Evolutionary conservation across 192 early-diverging fungal species (phyloP).

Genomic region (Diversispora epigaea): DNA sequence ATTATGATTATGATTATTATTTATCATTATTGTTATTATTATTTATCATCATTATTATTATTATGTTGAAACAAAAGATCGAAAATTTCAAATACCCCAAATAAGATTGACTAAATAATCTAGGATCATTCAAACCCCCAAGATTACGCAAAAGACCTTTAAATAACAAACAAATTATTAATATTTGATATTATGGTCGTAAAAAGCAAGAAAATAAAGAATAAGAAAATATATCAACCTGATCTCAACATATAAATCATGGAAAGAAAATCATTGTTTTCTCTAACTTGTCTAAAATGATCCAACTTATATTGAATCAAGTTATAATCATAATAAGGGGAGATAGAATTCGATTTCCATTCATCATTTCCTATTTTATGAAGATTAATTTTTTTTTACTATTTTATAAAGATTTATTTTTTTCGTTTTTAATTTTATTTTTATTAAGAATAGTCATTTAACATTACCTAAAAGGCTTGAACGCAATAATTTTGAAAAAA

Average conservation of each 20-base stretch:
- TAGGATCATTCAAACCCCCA: conserved; percentile 66
- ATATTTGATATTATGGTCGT: not conserved
- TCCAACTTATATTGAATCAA: conserved; percentile 57
- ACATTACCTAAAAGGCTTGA: conserved; percentile 22
- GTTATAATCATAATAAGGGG: conserved; percentile 62
- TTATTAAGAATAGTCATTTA: conserved; percentile 1
- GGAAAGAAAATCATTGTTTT: conserved; percentile 50
- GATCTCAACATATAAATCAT: conserved; percentile 66
- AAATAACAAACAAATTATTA: conserved; percentile 1
- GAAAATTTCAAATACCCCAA: conserved; percentile 58
- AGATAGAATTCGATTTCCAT: conserved; percentile 58
- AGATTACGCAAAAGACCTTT: conserved; percentile 69
- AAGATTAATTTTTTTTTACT: not conserved
- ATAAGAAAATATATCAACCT: conserved; percentile 33
- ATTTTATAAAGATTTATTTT: not conserved
- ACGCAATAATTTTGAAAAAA: not conserved
- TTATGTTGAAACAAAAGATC: too few species aligned
- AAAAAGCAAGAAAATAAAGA: not conserved
- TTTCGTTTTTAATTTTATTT: not conserved
- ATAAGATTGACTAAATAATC: conserved; percentile 58
- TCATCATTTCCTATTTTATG: conserved; percentile 47
- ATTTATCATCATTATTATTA: too few species aligned
- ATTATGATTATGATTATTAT: not conserved
- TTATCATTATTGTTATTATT: too few species aligned
- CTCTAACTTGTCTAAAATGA: conserved; percentile 46